Base-by-base conservation (phyloP, 371 early-diverging fungal genomes). In the Chytridium lagenaria region DNA sequence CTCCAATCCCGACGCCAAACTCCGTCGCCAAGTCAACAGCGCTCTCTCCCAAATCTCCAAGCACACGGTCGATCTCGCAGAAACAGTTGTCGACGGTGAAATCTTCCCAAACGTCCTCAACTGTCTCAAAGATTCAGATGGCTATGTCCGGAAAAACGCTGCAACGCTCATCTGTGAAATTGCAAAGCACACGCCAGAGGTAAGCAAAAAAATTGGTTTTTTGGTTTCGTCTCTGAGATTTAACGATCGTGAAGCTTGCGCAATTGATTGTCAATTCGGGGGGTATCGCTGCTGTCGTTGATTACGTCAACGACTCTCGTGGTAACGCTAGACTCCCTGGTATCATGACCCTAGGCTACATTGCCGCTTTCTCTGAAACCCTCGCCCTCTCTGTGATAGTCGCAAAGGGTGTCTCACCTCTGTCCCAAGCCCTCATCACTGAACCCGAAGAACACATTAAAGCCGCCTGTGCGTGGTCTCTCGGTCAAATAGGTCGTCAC, bases 251-350 rank as follows among this genome's bases (percentile, higher is more conserved):
- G 1, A 37, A 87, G 85, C 74, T 87, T 22, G 82, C 88, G 0
- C 88, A 87, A 70, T 72, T 87, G 34, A 80, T 87, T 67, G 86
- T 87, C 44, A 85, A 85, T 71, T 84, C 86, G n/a, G 86, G 86
- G 0, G 86, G 83, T 28, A 74, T 86, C 49, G 86, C 86, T n/a
- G 83, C 85, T 3, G 81, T 86, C 10, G 86, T 87, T 2, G 88
- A 85, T 69, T 87, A 86, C 74, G 78, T 86, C 69, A 77, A 76
- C 63, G 85, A 86, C 34, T 70, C 85, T 1, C 57, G 72, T 12
- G 87, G 87, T 49, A 80, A 77, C 59, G 77, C 86, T n/a, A 52
- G 83, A 3, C 72, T 87, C 34, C 86, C 88, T 23, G 88, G 83
- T 0, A 77, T 87, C 55, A 85, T 86, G 86, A 82, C 85, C 3